Base-by-base conservation (phyloP, 305 asterid species). In the Solanum chacoense region DNA sequence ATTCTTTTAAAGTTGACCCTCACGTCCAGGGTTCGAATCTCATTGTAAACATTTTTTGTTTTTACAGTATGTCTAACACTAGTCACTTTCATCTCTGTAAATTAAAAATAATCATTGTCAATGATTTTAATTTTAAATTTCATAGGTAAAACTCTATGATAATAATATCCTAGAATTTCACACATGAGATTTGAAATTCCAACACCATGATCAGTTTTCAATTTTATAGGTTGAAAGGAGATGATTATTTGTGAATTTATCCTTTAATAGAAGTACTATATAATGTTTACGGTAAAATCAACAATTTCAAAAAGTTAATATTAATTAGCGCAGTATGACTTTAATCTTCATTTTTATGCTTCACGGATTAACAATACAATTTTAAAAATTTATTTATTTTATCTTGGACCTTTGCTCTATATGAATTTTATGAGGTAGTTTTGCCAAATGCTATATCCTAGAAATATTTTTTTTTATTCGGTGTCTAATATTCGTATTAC, bases 401-500 rank as follows among this genome's bases (percentile, higher is more conserved):
- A 28, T 72, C 22, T 28, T 72, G 12, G n/a, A 72, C 36, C 11
- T 72, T 72, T 29, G 6, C 22, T 26, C 8, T 13, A 72, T 13
- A 7, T 28, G 75, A 69, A 69, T 69, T 69, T 69, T 26, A 12
- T 31, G 79, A 73, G 38, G 4, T 16, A 31, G 79, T 14, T 73
- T 69, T 73, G 11, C 38, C 38, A 31, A 73, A 73, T 73, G 38
- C 12, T 31, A 35, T 3, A 1, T 73, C n/a, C 5, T 29, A 71
- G 5, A 67, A 10, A 1, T 5, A 4, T 2, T 69, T 11, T 26
- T 24, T 69, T 7, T 26, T 59, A 59, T 69, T 26, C 4, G 20
- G 0, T 69, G 4, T 69, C 8, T 3, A 1, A 6, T 69, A 69
- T 11, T 69, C 1, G 0, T 69, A 1, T 26, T 69, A 26, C 0